A percentile compares a stretch with the other conserved stretches of the same genome.
Evolutionary conservation across 345 rosid species (phyloP).

Genomic region (Cardamine resedifolia): DNA sequence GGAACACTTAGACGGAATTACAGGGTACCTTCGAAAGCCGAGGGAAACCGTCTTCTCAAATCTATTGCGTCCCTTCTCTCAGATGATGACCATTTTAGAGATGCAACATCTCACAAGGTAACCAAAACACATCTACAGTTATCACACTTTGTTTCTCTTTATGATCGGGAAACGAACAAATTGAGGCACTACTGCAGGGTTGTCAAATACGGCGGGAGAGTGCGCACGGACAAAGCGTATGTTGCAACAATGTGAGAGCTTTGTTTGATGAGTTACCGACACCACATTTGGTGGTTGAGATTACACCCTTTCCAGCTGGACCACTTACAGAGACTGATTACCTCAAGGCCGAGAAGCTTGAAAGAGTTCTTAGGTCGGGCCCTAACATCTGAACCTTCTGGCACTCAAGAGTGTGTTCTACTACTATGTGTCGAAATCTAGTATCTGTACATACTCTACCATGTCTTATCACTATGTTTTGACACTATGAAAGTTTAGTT

Average conservation of each 20-base stretch:
- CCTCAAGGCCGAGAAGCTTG: constrained; percentile 91
- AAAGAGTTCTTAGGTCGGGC: constrained; percentile 75
- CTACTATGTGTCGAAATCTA: constrained; percentile 21
- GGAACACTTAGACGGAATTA: constrained; percentile 88
- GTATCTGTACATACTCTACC: constrained; percentile 49
- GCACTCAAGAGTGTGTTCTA: neutral
- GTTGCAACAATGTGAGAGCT: constrained; percentile 98
- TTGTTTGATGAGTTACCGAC: constrained; percentile 94
- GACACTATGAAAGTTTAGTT: neutral
- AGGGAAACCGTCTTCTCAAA: constrained; percentile 79
- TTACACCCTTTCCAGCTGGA: constrained; percentile 86
- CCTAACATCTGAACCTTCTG: constrained; percentile 51
- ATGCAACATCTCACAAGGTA: constrained; percentile 94
- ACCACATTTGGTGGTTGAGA: constrained; percentile 79
- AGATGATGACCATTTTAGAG: constrained; percentile 84
- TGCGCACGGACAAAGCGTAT: constrained; percentile 94
- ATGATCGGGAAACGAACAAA: neutral
- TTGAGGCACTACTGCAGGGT: constrained; percentile 49
- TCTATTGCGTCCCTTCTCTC: constrained; percentile 84
- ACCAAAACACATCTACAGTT: neutral
- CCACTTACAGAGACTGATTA: constrained; percentile 78
- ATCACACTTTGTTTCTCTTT: neutral
- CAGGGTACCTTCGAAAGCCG: constrained; percentile 81
- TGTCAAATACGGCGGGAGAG: constrained; percentile 94
- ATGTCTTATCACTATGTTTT: neutral